Conservation (phyloP, 495 filamentous ascomycete species). For the Friedmanniomyces endolithicus region DNA sequence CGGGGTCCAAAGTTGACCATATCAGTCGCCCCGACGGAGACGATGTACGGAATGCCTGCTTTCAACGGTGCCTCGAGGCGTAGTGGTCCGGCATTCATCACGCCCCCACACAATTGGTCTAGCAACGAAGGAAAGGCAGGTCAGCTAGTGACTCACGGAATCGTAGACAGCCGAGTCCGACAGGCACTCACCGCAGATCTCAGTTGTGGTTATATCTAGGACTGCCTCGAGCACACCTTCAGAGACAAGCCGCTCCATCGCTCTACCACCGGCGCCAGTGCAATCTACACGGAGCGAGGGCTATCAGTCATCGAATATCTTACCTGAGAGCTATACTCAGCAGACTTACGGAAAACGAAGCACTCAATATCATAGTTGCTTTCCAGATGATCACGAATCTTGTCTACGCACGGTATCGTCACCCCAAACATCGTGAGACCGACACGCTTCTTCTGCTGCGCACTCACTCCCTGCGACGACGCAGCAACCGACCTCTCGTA, state of each 20-base stretch:
- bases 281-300: too few relatives aligned
- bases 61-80: slow-evolving; percentile 43
- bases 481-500: slow-evolving; percentile 25
- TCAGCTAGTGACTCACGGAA: neutral
- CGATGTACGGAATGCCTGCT: slow-evolving; percentile 46
- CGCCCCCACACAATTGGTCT: slow-evolving; percentile 49
- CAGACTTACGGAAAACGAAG: slow-evolving; percentile 56
- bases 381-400: slow-evolving; percentile 37
- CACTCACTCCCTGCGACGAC: neutral
- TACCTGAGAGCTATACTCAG: too few relatives aligned
- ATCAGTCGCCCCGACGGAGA: slow-evolving; percentile 53
- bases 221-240: slow-evolving; percentile 47
- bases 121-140: too few relatives aligned
- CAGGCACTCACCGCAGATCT: slow-evolving; percentile 33
- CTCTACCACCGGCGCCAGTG: slow-evolving; percentile 51
- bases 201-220: slow-evolving; percentile 56
- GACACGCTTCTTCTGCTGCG: slow-evolving; percentile 33
- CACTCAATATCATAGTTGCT: slow-evolving; percentile 37
- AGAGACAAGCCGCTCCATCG: slow-evolving; percentile 50
- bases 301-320: too few relatives aligned
- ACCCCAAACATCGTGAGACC: slow-evolving; percentile 67
- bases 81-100: slow-evolving; percentile 42
- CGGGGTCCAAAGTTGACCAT: slow-evolving; percentile 56
- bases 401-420: slow-evolving; percentile 49
- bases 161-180: neutral